Conservation (phyloP, 176 grass and related monocot genomes). For the Rhipidocladum racemiflorum region DNA sequence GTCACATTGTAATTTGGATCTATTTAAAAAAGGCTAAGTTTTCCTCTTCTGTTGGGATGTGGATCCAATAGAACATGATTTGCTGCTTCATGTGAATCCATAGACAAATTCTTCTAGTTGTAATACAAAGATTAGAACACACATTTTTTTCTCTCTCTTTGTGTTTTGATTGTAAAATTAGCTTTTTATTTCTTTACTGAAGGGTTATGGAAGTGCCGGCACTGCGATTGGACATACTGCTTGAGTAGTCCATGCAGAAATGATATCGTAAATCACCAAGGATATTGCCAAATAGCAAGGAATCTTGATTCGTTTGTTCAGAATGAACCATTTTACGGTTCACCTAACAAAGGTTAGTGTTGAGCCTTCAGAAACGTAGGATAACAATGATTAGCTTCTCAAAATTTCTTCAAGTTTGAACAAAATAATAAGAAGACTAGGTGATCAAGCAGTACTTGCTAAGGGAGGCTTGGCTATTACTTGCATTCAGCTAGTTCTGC, state of each 20-base stretch:
- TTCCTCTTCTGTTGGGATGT: not conserved
- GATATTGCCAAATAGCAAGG: slow-evolving; percentile 43
- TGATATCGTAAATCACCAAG: slow-evolving; percentile 47
- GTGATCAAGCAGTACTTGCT: not conserved
- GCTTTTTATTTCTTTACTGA: slow-evolving; percentile 58
- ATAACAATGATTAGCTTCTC: not conserved
- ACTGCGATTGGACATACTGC: slow-evolving; percentile 67
- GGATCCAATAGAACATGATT: not conserved
- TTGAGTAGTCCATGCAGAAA: slow-evolving; percentile 45
- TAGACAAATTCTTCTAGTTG: not conserved
- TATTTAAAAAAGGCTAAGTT: not conserved
- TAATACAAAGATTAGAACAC: not conserved
- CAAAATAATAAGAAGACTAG: not conserved
- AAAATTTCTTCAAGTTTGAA: not conserved
- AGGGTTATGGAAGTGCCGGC: slow-evolving; percentile 76
- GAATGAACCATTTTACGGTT: slow-evolving; percentile 46
- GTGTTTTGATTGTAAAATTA: slow-evolving; percentile 23
- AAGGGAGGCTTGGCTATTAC: not conserved
- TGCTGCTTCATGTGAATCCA: slow-evolving; percentile 2
- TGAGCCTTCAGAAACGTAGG: slow-evolving; percentile 18
- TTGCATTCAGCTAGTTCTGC: not conserved
- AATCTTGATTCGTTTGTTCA: slow-evolving; percentile 43
- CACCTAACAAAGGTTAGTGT: slow-evolving; percentile 58
- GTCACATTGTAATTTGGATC: not conserved
- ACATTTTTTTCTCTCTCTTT: not conserved